phyloP scores from a whole-genome alignment of 2,329 filamentous ascomycete species.

The Aureobasidium sp. region DNA sequence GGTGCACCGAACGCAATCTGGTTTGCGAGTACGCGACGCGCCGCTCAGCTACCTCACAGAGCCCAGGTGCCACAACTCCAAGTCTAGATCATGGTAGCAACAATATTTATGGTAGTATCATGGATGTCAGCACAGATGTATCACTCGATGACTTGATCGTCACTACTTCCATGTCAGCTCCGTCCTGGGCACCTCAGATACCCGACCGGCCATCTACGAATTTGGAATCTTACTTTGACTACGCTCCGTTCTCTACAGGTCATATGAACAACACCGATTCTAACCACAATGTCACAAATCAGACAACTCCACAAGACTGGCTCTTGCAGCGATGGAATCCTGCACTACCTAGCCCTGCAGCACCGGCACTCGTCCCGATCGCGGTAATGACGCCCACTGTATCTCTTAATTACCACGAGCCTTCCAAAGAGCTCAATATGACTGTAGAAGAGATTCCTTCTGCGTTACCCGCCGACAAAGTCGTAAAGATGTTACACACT shows the following conservation, averaged over 20 bases:
- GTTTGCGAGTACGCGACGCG: background rate
- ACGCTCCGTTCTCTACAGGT: background rate
- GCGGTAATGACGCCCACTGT: background rate
- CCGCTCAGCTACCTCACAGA: background rate
- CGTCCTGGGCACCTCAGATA: background rate
- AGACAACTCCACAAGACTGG: background rate
- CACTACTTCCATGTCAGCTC: background rate
- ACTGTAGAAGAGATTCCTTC: background rate
- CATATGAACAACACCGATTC: background rate
- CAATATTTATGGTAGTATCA: background rate
- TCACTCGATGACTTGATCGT: background rate
- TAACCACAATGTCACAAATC: background rate
- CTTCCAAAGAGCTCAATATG: background rate
- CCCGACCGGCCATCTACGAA: background rate
- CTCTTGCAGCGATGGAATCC: background rate
- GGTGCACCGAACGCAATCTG: background rate
- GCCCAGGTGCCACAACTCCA: background rate
- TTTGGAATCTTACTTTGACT: background rate
- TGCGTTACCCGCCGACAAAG: background rate
- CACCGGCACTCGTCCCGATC: background rate
- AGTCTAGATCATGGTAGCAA: background rate
- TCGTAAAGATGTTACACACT: background rate
- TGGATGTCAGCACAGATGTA: background rate
- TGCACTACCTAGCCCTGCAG: background rate
- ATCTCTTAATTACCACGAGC: background rate